Base-by-base conservation (phyloP, 2,329 filamentous ascomycete species). In the Periconia digitata region DNA sequence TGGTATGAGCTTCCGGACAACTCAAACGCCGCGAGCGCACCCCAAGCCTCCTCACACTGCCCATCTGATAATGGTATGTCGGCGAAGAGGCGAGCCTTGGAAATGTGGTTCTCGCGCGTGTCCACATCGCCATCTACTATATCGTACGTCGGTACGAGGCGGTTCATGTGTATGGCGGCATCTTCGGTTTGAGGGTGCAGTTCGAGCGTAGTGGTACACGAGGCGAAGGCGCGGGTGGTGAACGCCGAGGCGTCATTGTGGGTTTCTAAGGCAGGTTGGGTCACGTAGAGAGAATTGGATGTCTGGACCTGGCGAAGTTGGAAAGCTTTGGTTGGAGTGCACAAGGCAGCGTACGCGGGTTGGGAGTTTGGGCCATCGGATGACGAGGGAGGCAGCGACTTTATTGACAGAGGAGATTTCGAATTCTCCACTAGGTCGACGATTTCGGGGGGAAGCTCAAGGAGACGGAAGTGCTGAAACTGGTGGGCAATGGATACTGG, bases 261-360 rank as follows among this genome's bases (percentile, higher is more conserved):
- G 54, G 65, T 63, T 18, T 67, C 60, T 47, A 74, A 74, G 4
- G 51, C 49, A 36, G 77, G 75, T 42, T 71, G 71, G 20, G 81
- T 71, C 32, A 85, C 62, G 65, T 82, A 81, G 47, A 86, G 74
- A 29, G 80, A 82, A 56, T 86, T 86, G 21, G 83, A 85, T 15
- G 83, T 85, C 57, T 84, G 82, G 44, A 86, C 83, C 66, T 86
- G 83, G 56, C 82, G 82, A 43, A 86, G 69, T 49, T 79, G 76
- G 70, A 79, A 86, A 10, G 82, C 83, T 55, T 78, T 74, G 45
- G 73, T 72, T 8, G 74, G 70, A 2, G 81, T 85, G 69, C 83
- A 86, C 50, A 86, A 73, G 50, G 85, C 82, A 23, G 81, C 79
- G 77, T 74, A 63, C 71, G 67, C 54, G 71, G 66, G 50, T 71